Conservation (phyloP, 257 asterid species). For the Asclepias syriaca region DNA sequence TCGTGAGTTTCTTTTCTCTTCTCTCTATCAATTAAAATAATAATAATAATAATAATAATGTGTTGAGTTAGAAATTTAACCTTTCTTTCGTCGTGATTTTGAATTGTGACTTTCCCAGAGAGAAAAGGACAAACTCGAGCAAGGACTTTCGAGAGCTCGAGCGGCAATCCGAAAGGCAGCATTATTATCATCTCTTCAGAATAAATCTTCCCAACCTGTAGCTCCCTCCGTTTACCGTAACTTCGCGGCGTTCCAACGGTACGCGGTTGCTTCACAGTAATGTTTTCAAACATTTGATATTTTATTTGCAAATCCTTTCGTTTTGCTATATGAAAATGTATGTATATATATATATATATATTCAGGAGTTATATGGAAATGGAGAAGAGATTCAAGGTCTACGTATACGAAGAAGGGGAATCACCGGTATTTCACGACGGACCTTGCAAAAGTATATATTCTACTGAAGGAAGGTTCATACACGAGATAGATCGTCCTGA, state of each 20-base stretch:
- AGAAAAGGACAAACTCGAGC: slow-evolving; percentile 36
- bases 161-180: slow-evolving; percentile 45
- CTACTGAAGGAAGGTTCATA: slow-evolving; percentile 86
- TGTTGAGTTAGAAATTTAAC: background rate
- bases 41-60: too few species aligned
- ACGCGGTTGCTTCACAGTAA: background rate
- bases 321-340: too few species aligned
- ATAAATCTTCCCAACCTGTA: background rate
- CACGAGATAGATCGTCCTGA: slow-evolving; percentile 69
- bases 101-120: slow-evolving; percentile 10
- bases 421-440: slow-evolving; percentile 75
- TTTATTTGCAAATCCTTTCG: too few species aligned
- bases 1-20: too few species aligned
- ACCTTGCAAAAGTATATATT: slow-evolving; percentile 80
- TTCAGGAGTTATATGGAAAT: slow-evolving; percentile 73
- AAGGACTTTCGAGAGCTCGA: slow-evolving; percentile 69
- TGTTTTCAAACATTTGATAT: background rate
- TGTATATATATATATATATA: too few species aligned
- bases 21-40: too few species aligned
- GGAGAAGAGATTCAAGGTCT: slow-evolving; percentile 87
- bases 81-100: too few species aligned
- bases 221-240: slow-evolving; percentile 45
- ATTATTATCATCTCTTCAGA: slow-evolving; percentile 6
- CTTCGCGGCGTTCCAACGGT: slow-evolving; percentile 46
- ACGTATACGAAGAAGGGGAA: slow-evolving; percentile 81